Evolutionary conservation across 1,139 yeast species (phyloP).

Genomic region (Blastobotrys apis): DNA sequence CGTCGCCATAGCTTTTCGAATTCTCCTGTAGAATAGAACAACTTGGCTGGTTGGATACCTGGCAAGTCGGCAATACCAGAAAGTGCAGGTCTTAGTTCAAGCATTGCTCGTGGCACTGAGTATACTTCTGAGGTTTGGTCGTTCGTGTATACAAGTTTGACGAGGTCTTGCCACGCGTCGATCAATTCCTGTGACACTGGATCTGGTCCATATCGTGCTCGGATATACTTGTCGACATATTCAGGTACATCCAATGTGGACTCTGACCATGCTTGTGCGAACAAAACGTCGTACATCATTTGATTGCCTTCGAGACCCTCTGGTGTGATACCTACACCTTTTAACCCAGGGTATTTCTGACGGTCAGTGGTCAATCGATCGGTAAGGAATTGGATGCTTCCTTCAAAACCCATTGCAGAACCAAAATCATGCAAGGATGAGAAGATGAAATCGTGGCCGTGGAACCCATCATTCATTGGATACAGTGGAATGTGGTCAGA

Average conservation of each 20-base stretch:
- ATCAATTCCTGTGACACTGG: constrained; percentile 12
- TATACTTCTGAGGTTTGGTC: constrained; percentile 16
- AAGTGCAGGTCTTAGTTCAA: constrained; percentile 18
- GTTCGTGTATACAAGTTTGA: constrained; percentile 18
- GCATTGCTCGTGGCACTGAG: constrained; percentile 18
- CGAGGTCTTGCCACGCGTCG: constrained; percentile 17
- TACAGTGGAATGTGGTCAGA: constrained; percentile 20
- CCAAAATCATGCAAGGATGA: constrained; percentile 22
- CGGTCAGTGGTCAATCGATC: constrained; percentile 18
- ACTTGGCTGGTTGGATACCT: constrained; percentile 16
- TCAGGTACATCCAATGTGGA: constrained; percentile 13
- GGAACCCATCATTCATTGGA: constrained; percentile 17
- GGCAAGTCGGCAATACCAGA: constrained; percentile 13
- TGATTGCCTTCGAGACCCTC: constrained; percentile 24
- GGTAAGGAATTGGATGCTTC: constrained; percentile 18
- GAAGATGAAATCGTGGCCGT: constrained; percentile 22
- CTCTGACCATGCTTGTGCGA: constrained; percentile 21
- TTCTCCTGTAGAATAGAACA: constrained; percentile 15
- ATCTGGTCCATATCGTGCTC: constrained; percentile 18
- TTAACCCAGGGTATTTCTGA: constrained; percentile 11
- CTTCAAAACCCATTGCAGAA: constrained; percentile 22
- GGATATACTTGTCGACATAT: constrained; percentile 15
- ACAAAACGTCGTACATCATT: constrained; percentile 19
- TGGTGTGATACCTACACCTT: constrained; percentile 21
- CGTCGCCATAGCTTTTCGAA: constrained; percentile 16